Conservation (phyloP, 208 protist genomes). For the Leishmania mexicana region DNA sequence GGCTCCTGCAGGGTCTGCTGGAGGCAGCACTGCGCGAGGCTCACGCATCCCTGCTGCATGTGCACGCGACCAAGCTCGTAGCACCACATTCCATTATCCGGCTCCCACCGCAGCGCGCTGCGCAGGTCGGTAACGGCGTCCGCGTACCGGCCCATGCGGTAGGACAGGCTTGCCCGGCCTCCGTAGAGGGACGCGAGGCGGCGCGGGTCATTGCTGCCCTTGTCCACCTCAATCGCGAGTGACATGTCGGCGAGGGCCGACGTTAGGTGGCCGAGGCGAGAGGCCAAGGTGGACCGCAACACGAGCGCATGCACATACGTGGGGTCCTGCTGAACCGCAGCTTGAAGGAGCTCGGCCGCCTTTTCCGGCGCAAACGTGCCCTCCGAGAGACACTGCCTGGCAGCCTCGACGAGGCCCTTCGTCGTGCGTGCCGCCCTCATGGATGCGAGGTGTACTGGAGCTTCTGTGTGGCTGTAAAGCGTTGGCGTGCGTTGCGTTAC, state of each 20-base stretch:
- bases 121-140: conserved; percentile 75
- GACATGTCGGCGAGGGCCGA: conserved; percentile 66
- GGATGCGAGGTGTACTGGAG: conserved; percentile 3
- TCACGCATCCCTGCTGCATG: conserved; percentile 35
- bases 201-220: conserved; percentile 42
- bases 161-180: conserved; percentile 51
- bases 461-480: not conserved
- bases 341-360: conserved; percentile 44
- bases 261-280: conserved; percentile 33
- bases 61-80: conserved; percentile 77
- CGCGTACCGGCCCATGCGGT: conserved; percentile 44
- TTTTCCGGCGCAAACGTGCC: conserved; percentile 35
- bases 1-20: conserved; percentile 52
- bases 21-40: conserved; percentile 54
- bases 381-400: conserved; percentile 43
- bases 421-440: conserved; percentile 10
- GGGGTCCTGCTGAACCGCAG: conserved; percentile 50
- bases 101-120: conserved; percentile 67
- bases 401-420: conserved; percentile 56
- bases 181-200: conserved; percentile 67
- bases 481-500: not conserved
- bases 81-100: conserved; percentile 84
- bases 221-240: conserved; percentile 76
- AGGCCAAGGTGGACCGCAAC: conserved; percentile 45
- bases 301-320: conserved; percentile 54